Conservation (phyloP, 192 early-diverging fungal species). For the Mortierella antarctica region DNA sequence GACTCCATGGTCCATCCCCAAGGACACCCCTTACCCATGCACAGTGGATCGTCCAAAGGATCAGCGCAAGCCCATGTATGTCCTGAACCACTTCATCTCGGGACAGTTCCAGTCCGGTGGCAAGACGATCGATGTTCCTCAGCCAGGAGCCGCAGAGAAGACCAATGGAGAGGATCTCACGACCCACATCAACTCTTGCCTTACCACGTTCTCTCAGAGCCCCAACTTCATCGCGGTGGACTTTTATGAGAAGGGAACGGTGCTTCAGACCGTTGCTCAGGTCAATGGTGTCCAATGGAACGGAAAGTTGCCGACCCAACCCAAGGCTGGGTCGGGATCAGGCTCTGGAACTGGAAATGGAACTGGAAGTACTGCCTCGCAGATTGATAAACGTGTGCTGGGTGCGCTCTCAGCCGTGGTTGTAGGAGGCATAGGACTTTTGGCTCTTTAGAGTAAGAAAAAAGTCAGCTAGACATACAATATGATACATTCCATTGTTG, state of each 20-base stretch:
- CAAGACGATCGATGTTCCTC: conserved; percentile 62
- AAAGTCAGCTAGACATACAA: too few species aligned
- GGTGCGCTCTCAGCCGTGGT: background rate
- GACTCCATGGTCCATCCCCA: conserved; percentile 69
- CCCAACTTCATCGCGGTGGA: conserved; percentile 82
- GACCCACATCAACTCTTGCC: conserved; percentile 66
- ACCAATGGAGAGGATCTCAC: conserved; percentile 69
- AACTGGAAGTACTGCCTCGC: background rate
- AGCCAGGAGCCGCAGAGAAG: conserved; percentile 57
- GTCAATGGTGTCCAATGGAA: conserved; percentile 36
- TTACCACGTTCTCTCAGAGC: conserved; percentile 55
- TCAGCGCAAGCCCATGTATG: conserved; percentile 63
- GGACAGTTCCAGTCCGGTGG: conserved; percentile 52
- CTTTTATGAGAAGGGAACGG: conserved; percentile 72
- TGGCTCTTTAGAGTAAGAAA: conserved; percentile 6
- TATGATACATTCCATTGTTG: too few species aligned
- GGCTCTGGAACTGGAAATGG: background rate
- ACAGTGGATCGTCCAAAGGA: conserved; percentile 64
- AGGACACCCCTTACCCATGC: conserved; percentile 64
- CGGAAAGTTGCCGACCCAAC: conserved; percentile 2
- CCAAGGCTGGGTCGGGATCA: background rate
- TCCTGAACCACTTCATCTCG: conserved; percentile 83
- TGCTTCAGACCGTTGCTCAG: conserved; percentile 24
- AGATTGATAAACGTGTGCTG: background rate
- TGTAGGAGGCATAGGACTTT: conserved; percentile 3